Evolutionary conservation across 768 basidiomycete species (phyloP).

Genomic region (Panellus pusillus): DNA sequence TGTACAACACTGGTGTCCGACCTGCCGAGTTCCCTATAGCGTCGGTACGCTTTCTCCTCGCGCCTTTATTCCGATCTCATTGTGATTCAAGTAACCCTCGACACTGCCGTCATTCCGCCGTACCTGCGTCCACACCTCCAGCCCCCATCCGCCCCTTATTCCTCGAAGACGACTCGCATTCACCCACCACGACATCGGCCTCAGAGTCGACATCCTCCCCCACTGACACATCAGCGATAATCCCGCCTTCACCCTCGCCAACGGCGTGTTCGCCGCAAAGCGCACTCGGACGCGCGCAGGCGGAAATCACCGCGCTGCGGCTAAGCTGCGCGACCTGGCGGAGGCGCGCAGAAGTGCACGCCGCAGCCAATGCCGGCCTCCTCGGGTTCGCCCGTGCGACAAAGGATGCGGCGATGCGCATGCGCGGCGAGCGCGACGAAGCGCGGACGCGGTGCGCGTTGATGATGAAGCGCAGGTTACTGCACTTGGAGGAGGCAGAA

Average conservation of each 20-base stretch:
- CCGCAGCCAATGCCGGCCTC: constrained; percentile 12
- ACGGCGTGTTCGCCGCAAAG: not conserved
- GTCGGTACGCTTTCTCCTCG: constrained; percentile 3
- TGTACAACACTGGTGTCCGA: constrained; percentile 12
- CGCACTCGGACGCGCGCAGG: constrained; percentile 3
- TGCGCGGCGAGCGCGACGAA: constrained; percentile 14
- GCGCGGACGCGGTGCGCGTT: not conserved
- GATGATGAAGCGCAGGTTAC: not conserved
- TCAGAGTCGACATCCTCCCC: too few species aligned
- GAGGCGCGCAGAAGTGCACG: constrained; percentile 14
- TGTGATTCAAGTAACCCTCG: constrained; percentile 6
- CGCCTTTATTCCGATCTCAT: not conserved
- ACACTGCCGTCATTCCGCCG: constrained; percentile 8
- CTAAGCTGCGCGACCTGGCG: constrained; percentile 11
- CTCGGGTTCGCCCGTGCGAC: constrained; percentile 8
- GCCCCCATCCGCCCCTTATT: constrained; percentile 12
- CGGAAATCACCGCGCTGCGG: constrained; percentile 2
- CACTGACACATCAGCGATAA: too few species aligned
- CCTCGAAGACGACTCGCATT: not conserved
- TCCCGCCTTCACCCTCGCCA: too few species aligned
- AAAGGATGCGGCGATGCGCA: constrained; percentile 1
- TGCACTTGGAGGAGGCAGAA: too few species aligned
- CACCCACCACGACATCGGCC: too few species aligned
- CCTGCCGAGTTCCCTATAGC: constrained; percentile 6
- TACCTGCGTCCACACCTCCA: constrained; percentile 16